Evolutionary conservation across 352 stramenopile genomes (phyloP), one percentile per base, ranked within the genome.

Genomic region (Phytophthora megakarya): DNA sequence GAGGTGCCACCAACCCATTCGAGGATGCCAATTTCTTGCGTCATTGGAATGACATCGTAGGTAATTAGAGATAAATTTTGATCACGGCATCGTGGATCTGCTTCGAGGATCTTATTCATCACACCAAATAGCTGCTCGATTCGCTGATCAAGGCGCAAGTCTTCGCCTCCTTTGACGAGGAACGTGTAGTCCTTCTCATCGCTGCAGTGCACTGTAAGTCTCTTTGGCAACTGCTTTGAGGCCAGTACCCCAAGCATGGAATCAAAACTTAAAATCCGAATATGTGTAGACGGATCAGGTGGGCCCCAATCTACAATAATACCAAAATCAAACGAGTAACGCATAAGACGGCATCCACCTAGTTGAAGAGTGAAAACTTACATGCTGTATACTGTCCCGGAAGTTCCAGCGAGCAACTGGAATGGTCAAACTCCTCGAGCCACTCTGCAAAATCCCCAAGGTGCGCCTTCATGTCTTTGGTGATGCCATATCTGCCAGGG

Each of bases 81-180:
- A 21, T 92, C 84, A 30, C 76, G 76, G 21, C 90, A 97, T 1
- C 71, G 67, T 7, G 82, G 65, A 30, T 95, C 70, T 33, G 74
- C 70, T 21, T 78, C 57, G 13, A 98, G 75, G 45, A 97, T 87
- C 45, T 89, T 76, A 61, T 97, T 98, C 86, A 98, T 97, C 21
- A 96, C 80, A 19, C 84, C 83, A 72, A 97, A 98, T 4, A 98
- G 68, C 57, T 97, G 89, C 58, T 97, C 87, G 48, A 98, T 97
- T 47, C 92, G 86, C 59, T 97, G 84, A 65, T 98, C 92, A 50
- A 97, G 77, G 6, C 92, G 86, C 51, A 97, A 65, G 47, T 98
- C 92, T 72, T 98, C 92, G 3, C 91, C 92, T 22, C 90, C 91
- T 61, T 98, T 98, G 2, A 98, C 86, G 8, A 96, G 73, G 40